A percentile compares a stretch with the other conserved stretches of the same genome.
These are phyloP conservation scores for Fusarium sp. DNA, from an alignment of 2,329 filamentous ascomycete genomes.

Conservation along the genomic window DNA sequence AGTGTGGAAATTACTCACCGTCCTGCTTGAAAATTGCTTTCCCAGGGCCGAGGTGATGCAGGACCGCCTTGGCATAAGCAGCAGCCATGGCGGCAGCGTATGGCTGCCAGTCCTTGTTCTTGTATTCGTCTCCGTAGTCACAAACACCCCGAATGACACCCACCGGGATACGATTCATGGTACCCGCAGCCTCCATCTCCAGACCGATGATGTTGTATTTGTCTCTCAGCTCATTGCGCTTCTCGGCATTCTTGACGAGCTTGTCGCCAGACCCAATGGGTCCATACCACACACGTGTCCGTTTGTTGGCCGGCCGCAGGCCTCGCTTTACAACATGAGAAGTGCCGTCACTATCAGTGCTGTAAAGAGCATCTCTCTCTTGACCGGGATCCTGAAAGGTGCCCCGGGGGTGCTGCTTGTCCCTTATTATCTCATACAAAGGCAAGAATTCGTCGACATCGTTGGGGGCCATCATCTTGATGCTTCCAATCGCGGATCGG, in stretches of 20 bases:
- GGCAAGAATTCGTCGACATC: slow-evolving; percentile 35
- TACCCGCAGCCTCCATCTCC: slow-evolving; percentile 50
- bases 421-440: slow-evolving; percentile 41
- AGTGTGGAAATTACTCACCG: not conserved
- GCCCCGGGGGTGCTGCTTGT: slow-evolving; percentile 37
- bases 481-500: slow-evolving; percentile 49
- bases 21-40: not conserved
- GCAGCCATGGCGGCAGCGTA: slow-evolving; percentile 51
- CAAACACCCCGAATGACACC: slow-evolving; percentile 50
- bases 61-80: slow-evolving; percentile 22
- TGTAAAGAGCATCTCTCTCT: slow-evolving; percentile 42
- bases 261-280: slow-evolving; percentile 49
- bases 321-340: not conserved
- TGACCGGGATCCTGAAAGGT: slow-evolving; percentile 50
- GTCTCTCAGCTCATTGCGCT: slow-evolving; percentile 43
- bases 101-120: slow-evolving; percentile 50
- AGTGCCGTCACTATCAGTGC: not conserved
- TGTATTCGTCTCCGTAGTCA: slow-evolving; percentile 50
- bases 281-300: slow-evolving; percentile 4
- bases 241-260: slow-evolving; percentile 43
- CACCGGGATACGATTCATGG: slow-evolving; percentile 48
- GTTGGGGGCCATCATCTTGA: slow-evolving; percentile 42
- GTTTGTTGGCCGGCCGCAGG: not conserved
- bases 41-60: not conserved
- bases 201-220: slow-evolving; percentile 47